Evolutionary conservation across 1,139 yeast genomes (phyloP).

Genomic region (Yamadazyma triangularis): DNA sequence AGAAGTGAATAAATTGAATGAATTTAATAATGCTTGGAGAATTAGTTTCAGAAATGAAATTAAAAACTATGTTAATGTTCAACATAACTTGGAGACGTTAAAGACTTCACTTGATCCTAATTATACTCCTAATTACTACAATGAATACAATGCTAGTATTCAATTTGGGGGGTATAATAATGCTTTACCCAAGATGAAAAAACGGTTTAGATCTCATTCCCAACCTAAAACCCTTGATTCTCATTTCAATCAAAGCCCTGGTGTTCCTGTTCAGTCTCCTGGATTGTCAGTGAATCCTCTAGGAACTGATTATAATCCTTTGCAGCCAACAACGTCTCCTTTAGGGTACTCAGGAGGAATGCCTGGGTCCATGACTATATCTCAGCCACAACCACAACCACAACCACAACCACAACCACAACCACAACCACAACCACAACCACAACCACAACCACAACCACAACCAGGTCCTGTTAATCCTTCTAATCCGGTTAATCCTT

Average conservation of each 20-base stretch:
- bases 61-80: slow-evolving; percentile 26
- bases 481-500: background rate
- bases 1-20: slow-evolving; percentile 25
- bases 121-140: slow-evolving; percentile 31
- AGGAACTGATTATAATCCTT: no score
- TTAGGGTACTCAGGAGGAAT: background rate
- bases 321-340: no score
- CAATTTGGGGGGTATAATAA: slow-evolving; percentile 40
- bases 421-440: no score
- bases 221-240: slow-evolving; percentile 2
- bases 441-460: no score
- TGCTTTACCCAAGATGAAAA: slow-evolving; percentile 21
- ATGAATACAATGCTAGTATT: slow-evolving; percentile 38
- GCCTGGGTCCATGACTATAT: background rate
- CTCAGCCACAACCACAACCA: slow-evolving; percentile 1
- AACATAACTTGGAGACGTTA: slow-evolving; percentile 29
- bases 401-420: no score
- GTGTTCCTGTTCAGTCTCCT: background rate
- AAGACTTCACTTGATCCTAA: slow-evolving; percentile 20
- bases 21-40: slow-evolving; percentile 32
- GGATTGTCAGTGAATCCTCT: no score
- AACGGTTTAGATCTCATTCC: slow-evolving; percentile 11
- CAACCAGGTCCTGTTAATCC: background rate
- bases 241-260: background rate
- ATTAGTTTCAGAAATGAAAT: slow-evolving; percentile 27